phyloP scores from a whole-genome alignment of 805 yeast species.

The Spencermartinsiella europaea region DNA sequence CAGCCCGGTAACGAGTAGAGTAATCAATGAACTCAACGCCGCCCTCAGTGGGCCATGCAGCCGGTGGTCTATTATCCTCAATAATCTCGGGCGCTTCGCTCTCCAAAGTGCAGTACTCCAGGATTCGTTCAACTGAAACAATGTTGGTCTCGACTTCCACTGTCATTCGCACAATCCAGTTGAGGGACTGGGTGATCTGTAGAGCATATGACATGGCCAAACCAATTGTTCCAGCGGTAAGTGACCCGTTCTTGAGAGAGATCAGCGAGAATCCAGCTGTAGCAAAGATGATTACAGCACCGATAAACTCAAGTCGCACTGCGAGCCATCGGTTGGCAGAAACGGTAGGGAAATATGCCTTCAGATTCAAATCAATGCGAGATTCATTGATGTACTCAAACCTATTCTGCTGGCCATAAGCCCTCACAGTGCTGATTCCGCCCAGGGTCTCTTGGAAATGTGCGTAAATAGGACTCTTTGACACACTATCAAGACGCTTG shows the following conservation, averaged over 20 bases:
- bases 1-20: conserved; percentile 79
- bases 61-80: conserved; percentile 61
- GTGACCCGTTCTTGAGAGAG: conserved; percentile 58
- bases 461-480: conserved; percentile 75
- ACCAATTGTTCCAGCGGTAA: conserved; percentile 92
- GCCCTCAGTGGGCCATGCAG: conserved; percentile 71
- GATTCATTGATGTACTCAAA: conserved; percentile 51
- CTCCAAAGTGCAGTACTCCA: conserved; percentile 73
- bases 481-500: conserved; percentile 65
- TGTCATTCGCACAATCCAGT: conserved; percentile 98
- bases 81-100: conserved; percentile 81
- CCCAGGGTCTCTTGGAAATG: conserved; percentile 76
- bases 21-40: conserved; percentile 62
- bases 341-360: conserved; percentile 87
- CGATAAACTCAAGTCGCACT: conserved; percentile 85
- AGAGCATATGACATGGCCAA: conserved; percentile 88
- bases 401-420: conserved; percentile 60
- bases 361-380: conserved; percentile 77
- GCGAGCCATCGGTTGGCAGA: conserved; percentile 98
- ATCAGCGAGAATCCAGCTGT: conserved; percentile 79
- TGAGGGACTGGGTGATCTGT: conserved; percentile 86
- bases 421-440: conserved; percentile 75
- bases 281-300: conserved; percentile 80
- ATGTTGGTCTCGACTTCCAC: conserved; percentile 97
- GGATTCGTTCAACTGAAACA: conserved; percentile 91